Base-by-base conservation (phyloP, 2,329 filamentous ascomycete species). In the Colletotrichum orchidophilum region DNA sequence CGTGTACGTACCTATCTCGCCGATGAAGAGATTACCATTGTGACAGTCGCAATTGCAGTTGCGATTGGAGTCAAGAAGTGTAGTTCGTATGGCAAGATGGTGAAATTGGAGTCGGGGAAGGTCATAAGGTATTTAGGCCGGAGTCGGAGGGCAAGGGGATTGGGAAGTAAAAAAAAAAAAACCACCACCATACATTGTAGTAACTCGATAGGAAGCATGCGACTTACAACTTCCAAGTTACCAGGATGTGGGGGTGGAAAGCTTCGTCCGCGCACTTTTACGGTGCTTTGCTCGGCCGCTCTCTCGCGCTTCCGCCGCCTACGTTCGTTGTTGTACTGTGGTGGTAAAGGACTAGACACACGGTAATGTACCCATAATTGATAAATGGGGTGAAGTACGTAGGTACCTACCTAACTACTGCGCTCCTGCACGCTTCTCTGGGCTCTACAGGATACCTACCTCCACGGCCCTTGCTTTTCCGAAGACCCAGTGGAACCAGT, bases 231-330 rank as follows among this genome's bases (percentile, higher is more conserved):
- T n/a, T 21, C 9, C 18, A 18, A 18, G 18, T 46, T 46, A 18
- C 39, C 39, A 31, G 59, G 52, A 8, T 54, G 63, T 70, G 55
- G 55, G 35, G 63, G 46, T 39, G 49, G 11, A 31, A 50, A 21
- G 52, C 67, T 67, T 64, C 57, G 67, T 50, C 63, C 55, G 57
- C 55, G 18, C 39, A 66, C 55, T 42, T 53, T 52, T 61, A 57
- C 68, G 68, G 68, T 71, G 68, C 52, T 67, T 62, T 58, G 52
- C 63, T 71, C 68, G 68, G 68, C 68, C 57, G 57, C 63, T 71
- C 53, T 71, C 62, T 70, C 55, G 57, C 11, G 31, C 52, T 68
- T 26, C 39, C 39, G 29, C 18, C 35, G 29, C 46, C 3, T 8
- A 67, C 11, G 15, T 18, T 9, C 31, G 39, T 27, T 3, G 1